These are phyloP conservation scores for Avena eriantha DNA, from an alignment of 176 grass and related monocot genomes.

Conservation along the genomic window DNA sequence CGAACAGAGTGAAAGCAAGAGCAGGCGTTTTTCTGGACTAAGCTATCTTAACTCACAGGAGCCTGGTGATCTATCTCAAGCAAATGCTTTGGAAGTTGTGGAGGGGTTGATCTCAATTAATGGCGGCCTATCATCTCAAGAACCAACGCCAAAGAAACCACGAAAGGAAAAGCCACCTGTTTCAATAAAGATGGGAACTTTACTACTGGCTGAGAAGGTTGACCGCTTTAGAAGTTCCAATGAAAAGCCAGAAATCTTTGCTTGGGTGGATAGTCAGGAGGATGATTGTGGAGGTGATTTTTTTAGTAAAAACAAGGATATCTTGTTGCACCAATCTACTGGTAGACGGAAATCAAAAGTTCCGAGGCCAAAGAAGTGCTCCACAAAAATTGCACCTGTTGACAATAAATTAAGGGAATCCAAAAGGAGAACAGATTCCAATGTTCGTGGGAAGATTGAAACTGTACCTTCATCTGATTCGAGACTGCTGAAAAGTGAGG, in stretches of 20 bases:
- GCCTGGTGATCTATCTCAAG: slow-evolving; percentile 75
- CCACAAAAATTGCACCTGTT: slow-evolving; percentile 6
- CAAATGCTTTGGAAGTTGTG: slow-evolving; percentile 78
- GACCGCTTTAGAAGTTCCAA: slow-evolving; percentile 37
- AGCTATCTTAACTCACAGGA: slow-evolving; percentile 81
- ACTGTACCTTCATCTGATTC: slow-evolving; percentile 55
- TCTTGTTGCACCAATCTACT: slow-evolving; percentile 46
- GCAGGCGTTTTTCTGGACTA: slow-evolving; percentile 47
- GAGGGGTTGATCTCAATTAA: slow-evolving; percentile 76
- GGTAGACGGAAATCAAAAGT: slow-evolving; percentile 42
- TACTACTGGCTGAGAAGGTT: slow-evolving; percentile 63
- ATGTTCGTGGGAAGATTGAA: slow-evolving; percentile 36
- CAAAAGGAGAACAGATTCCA: slow-evolving; percentile 5
- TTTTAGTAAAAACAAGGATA: slow-evolving; percentile 72
- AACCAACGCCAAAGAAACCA: slow-evolving; percentile 46
- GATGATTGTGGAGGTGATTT: slow-evolving; percentile 77
- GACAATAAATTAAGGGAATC: slow-evolving; percentile 25
- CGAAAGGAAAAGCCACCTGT: slow-evolving; percentile 46
- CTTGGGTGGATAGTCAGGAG: slow-evolving; percentile 64
- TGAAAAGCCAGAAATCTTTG: slow-evolving; percentile 59
- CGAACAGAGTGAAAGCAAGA: slow-evolving; percentile 36
- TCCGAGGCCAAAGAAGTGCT: slow-evolving; percentile 41
- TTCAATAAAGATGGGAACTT: slow-evolving; percentile 61
- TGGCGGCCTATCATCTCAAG: slow-evolving; percentile 55
- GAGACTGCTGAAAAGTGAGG: slow-evolving; percentile 47